Conservation (phyloP, 495 filamentous ascomycete species). For the Penicillium paradoxum region DNA sequence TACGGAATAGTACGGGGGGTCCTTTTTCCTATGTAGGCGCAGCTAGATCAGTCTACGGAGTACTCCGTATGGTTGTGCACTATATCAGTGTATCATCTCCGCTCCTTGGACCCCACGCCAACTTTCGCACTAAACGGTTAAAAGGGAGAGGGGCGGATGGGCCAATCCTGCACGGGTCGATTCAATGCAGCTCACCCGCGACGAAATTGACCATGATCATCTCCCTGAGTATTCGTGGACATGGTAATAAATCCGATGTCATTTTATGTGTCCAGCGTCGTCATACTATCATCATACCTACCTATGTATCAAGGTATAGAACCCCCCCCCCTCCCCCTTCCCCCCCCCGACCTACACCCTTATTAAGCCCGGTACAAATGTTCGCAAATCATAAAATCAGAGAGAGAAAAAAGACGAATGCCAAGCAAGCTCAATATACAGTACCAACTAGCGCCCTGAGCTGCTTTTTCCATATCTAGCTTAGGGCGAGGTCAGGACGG, state of each 20-base stretch:
- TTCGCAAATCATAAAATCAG: background rate
- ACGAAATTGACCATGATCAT: background rate
- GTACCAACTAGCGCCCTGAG: background rate
- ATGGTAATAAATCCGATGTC: no score
- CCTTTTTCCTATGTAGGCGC: no score
- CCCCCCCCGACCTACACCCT: no score
- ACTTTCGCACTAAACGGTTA: background rate
- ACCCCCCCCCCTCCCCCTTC: no score
- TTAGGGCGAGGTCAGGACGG: slow-evolving; percentile 3
- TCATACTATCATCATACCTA: background rate
- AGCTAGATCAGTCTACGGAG: background rate
- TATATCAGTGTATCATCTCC: background rate
- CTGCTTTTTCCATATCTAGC: background rate
- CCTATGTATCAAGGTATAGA: background rate
- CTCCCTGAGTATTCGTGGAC: background rate
- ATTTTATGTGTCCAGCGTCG: no score
- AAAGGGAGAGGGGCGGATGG: background rate
- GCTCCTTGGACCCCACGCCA: slow-evolving; percentile 9
- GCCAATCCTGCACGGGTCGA: background rate
- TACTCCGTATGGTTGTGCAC: background rate
- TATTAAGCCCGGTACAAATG: background rate
- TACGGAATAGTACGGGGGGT: background rate
- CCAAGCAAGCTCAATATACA: slow-evolving; percentile 7
- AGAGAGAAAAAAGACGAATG: background rate
- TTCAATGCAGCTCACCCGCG: background rate